A percentile compares a stretch with the other conserved stretches of the same genome.
phyloP scores from a whole-genome alignment of 345 rosid species.

The Populus pruinosa region DNA sequence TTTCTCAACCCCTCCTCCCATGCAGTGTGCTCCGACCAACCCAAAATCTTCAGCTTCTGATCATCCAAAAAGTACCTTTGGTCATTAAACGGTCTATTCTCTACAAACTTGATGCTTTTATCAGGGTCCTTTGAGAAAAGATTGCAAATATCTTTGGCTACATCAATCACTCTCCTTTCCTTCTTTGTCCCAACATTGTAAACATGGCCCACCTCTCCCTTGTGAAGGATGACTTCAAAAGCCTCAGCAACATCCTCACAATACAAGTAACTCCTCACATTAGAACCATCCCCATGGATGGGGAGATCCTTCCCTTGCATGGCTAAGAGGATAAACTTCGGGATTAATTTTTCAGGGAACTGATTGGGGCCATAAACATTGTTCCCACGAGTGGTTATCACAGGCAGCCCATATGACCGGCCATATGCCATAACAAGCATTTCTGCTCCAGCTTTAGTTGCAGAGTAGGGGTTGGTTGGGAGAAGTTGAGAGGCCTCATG shows the following conservation, averaged over 20 bases:
- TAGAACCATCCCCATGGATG: constrained; percentile 86
- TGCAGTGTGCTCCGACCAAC: constrained; percentile 72
- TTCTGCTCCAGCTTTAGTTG: constrained; percentile 87
- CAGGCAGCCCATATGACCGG: constrained; percentile 82
- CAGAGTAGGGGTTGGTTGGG: constrained; percentile 92
- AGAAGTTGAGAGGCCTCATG: constrained; percentile 94
- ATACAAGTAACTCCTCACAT: constrained; percentile 79
- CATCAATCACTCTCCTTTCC: constrained; percentile 89
- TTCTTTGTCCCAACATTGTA: constrained; percentile 81
- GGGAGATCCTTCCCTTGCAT: constrained; percentile 70
- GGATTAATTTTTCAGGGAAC: constrained; percentile 86
- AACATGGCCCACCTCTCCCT: constrained; percentile 86
- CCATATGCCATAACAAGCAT: constrained; percentile 99
- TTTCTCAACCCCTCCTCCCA: constrained; percentile 86
- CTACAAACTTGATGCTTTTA: constrained; percentile 65
- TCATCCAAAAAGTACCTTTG: constrained; percentile 96
- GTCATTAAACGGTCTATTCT: constrained; percentile 84
- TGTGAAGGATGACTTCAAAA: constrained; percentile 81
- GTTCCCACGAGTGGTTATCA: constrained; percentile 89
- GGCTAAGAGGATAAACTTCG: constrained; percentile 81
- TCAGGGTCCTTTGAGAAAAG: constrained; percentile 65
- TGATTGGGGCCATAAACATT: constrained; percentile 89
- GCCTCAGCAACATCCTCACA: constrained; percentile 98
- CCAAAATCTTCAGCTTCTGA: constrained; percentile 70
- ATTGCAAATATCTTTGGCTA: constrained; percentile 70